phyloP scores from a whole-genome alignment of 2,329 filamentous ascomycete species.

The Phialocephala subalpina region DNA sequence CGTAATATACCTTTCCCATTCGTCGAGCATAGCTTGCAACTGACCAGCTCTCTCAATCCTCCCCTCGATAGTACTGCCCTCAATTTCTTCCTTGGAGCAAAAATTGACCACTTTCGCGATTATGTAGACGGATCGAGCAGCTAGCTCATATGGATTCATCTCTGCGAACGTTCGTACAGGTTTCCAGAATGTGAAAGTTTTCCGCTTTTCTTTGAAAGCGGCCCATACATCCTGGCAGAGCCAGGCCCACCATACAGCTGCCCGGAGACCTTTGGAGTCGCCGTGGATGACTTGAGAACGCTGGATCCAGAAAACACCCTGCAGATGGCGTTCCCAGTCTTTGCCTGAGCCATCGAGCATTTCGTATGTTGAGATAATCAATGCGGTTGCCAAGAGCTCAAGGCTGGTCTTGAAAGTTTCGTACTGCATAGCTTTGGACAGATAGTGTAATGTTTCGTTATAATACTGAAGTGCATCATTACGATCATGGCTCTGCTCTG shows the following conservation, averaged over 20 bases:
- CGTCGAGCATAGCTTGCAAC: conserved; percentile 56
- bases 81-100: conserved; percentile 58
- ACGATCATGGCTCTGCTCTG: conserved; percentile 41
- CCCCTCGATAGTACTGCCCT: conserved; percentile 49
- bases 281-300: conserved; percentile 68
- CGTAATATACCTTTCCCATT: conserved; percentile 50
- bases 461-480: conserved; percentile 61
- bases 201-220: conserved; percentile 64
- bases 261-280: conserved; percentile 61
- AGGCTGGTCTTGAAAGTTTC: conserved; percentile 63
- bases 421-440: conserved; percentile 66
- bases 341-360: conserved; percentile 66
- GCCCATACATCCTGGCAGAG: conserved; percentile 72
- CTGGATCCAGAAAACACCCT: conserved; percentile 72
- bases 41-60: conserved; percentile 55
- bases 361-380: conserved; percentile 70
- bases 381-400: conserved; percentile 65
- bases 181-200: conserved; percentile 65
- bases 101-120: conserved; percentile 66
- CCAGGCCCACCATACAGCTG: conserved; percentile 73
- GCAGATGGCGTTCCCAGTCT: conserved; percentile 68
- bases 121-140: conserved; percentile 60
- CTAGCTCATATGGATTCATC: conserved; percentile 61
- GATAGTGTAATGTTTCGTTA: conserved; percentile 67
- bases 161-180: conserved; percentile 57